Evolutionary conservation across 1,139 yeast genomes (phyloP).

Genomic region (Lodderomyces margitis): DNA sequence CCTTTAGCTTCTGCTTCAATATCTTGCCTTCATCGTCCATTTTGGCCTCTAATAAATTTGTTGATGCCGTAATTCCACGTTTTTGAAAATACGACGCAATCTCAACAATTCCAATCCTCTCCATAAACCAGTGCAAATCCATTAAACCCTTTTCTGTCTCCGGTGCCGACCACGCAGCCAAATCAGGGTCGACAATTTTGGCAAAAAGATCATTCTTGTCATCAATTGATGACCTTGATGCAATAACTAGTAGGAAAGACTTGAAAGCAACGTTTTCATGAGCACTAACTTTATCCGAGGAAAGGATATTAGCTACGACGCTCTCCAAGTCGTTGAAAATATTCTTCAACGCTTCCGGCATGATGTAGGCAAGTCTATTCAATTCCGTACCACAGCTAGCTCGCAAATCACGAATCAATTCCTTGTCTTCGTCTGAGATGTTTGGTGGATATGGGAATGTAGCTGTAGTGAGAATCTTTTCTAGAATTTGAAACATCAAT

Average conservation of each 20-base stretch:
- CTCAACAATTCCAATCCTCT: slow-evolving; percentile 88
- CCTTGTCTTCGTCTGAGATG: slow-evolving; percentile 70
- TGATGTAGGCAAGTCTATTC: slow-evolving; percentile 86
- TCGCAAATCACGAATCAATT: slow-evolving; percentile 80
- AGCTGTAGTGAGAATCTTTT: slow-evolving; percentile 83
- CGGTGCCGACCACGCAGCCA: slow-evolving; percentile 90
- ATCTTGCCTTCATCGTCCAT: slow-evolving; percentile 91
- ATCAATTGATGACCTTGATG: slow-evolving; percentile 76
- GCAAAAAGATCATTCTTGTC: slow-evolving; percentile 75
- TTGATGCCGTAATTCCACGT: slow-evolving; percentile 74
- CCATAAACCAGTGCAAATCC: slow-evolving; percentile 97
- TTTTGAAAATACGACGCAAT: slow-evolving; percentile 88
- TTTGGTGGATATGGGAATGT: slow-evolving; percentile 77
- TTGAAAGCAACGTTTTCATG: slow-evolving; percentile 94
- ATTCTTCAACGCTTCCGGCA: slow-evolving; percentile 85
- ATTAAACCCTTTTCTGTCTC: slow-evolving; percentile 84
- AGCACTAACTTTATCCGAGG: slow-evolving; percentile 70
- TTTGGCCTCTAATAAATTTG: slow-evolving; percentile 70
- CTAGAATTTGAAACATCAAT: slow-evolving; percentile 78
- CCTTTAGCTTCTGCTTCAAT: slow-evolving; percentile 74
- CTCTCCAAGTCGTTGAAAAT: slow-evolving; percentile 79
- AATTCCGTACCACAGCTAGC: slow-evolving; percentile 94
- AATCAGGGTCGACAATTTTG: slow-evolving; percentile 87
- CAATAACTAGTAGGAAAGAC: slow-evolving; percentile 85
- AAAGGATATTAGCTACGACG: slow-evolving; percentile 71